These are phyloP conservation scores for Paramarasmius palmivorus DNA, from an alignment of 1,284 basidiomycete species.

Conservation along the genomic window DNA sequence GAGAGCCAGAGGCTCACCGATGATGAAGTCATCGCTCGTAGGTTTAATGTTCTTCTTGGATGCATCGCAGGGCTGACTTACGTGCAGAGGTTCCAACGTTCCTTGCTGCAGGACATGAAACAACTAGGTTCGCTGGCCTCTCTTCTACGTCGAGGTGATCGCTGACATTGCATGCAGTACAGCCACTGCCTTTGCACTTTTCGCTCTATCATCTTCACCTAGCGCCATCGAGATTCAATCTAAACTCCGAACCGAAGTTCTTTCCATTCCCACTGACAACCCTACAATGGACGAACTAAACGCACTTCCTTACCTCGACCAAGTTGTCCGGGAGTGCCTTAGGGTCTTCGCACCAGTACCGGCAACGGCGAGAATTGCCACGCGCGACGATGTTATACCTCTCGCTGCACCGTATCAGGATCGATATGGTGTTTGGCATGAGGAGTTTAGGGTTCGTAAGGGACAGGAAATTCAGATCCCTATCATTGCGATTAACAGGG, in stretches of 20 bases:
- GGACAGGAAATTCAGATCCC: constrained; percentile 32
- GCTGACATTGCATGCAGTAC: too few relatives aligned
- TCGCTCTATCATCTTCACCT: not conserved
- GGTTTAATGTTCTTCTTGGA: constrained; percentile 25
- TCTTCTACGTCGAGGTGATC: too few relatives aligned
- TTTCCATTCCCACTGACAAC: constrained; percentile 29
- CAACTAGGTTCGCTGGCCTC: too few relatives aligned
- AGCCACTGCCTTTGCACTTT: not conserved
- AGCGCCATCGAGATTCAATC: constrained; percentile 35
- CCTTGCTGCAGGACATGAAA: constrained; percentile 77
- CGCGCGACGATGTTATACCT: constrained; percentile 45
- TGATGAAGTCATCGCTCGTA: constrained; percentile 74
- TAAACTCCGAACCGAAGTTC: constrained; percentile 57
- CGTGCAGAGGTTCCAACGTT: constrained; percentile 57
- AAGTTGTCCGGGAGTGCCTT: constrained; percentile 54
- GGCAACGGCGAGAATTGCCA: constrained; percentile 37
- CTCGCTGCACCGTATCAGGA: constrained; percentile 27
- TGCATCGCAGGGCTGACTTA: constrained; percentile 11
- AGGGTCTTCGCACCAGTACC: constrained; percentile 52
- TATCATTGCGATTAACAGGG: constrained; percentile 30
- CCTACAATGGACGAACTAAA: constrained; percentile 44
- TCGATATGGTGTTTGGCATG: constrained; percentile 18
- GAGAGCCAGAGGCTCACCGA: constrained; percentile 70
- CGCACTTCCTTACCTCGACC: constrained; percentile 43
- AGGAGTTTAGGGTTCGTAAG: constrained; percentile 24